These are phyloP conservation scores for Trypanosoma lewisi DNA, from an alignment of 208 protist genomes.

Conservation along the genomic window DNA sequence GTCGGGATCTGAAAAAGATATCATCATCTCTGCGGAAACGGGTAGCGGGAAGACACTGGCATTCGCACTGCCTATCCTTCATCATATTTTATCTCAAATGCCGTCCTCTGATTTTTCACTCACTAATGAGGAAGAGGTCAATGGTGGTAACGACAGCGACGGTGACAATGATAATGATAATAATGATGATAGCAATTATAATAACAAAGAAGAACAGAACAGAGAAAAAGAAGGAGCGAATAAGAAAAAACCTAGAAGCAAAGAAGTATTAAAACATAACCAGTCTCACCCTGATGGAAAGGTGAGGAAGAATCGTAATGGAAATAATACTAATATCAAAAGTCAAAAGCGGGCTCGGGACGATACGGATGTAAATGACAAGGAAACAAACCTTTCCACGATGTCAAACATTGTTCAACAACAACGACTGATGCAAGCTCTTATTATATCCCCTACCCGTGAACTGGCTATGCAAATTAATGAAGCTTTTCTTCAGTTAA, in stretches of 20 bases:
- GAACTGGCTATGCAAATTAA: constrained; percentile 98
- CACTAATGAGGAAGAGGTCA: not conserved
- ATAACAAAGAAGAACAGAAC: not conserved
- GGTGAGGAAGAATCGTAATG: not conserved
- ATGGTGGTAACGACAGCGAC: too few relatives aligned
- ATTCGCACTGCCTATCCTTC: constrained; percentile 96
- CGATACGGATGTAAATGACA: constrained; percentile 1
- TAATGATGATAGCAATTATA: too few relatives aligned
- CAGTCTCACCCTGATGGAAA: not conserved
- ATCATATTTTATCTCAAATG: constrained; percentile 46
- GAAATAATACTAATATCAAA: not conserved
- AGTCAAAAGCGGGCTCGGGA: constrained; percentile 14
- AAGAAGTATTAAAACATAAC: constrained; percentile 2
- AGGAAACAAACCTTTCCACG: constrained; percentile 5
- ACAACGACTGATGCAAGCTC: constrained; percentile 75
- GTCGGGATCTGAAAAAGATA: constrained; percentile 42
- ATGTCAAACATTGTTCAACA: constrained; percentile 4
- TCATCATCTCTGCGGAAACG: constrained; percentile 93
- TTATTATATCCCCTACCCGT: constrained; percentile 97
- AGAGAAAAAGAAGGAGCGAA: constrained; percentile 1
- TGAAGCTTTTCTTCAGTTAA: constrained; percentile 63
- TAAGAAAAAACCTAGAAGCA: not conserved
- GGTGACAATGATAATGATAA: too few relatives aligned
- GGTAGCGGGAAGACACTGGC: constrained; percentile 97
- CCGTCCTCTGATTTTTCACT: constrained; percentile 11